A percentile compares a stretch with the other conserved stretches of the same genome.
Evolutionary conservation across 148 eudicot genomes (phyloP).

Genomic region (Talinum fruticosum): DNA sequence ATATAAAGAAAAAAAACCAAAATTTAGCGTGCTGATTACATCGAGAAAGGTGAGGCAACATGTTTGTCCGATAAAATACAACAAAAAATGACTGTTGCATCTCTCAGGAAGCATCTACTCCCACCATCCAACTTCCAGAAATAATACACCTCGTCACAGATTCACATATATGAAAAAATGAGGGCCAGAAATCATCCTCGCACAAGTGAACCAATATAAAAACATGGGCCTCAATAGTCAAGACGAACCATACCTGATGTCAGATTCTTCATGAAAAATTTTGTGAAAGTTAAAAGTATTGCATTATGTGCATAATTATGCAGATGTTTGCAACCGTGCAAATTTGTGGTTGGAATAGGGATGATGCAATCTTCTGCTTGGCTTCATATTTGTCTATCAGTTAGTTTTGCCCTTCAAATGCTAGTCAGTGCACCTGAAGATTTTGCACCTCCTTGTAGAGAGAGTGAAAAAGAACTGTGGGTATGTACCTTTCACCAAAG

Average conservation of each 20-base stretch:
- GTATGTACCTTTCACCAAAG: conserved; percentile 69
- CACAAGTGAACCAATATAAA: not conserved
- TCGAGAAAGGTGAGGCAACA: not conserved
- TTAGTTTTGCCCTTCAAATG: not conserved
- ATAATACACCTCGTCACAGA: too few relatives aligned
- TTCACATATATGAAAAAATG: too few relatives aligned
- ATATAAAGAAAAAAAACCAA: too few relatives aligned
- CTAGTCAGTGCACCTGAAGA: conserved; percentile 29
- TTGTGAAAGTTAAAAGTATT: not conserved
- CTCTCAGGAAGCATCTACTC: not conserved
- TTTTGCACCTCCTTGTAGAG: conserved; percentile 46
- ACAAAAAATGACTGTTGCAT: not conserved
- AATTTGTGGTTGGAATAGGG: conserved; percentile 2
- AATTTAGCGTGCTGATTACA: not conserved
- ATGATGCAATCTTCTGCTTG: conserved; percentile 5
- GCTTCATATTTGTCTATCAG: not conserved
- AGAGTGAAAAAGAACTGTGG: conserved; percentile 47
- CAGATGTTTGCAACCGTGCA: not conserved
- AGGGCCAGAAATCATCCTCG: too few relatives aligned
- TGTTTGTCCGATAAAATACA: not conserved
- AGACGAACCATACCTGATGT: not conserved
- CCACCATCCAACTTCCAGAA: not conserved
- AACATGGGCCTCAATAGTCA: not conserved
- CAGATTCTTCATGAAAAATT: not conserved
- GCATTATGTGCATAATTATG: not conserved